Evolutionary conservation across 2,329 filamentous ascomycete species (phyloP), one percentile per base, ranked within the genome.

Genomic region (Curvularia verruculosa): DNA sequence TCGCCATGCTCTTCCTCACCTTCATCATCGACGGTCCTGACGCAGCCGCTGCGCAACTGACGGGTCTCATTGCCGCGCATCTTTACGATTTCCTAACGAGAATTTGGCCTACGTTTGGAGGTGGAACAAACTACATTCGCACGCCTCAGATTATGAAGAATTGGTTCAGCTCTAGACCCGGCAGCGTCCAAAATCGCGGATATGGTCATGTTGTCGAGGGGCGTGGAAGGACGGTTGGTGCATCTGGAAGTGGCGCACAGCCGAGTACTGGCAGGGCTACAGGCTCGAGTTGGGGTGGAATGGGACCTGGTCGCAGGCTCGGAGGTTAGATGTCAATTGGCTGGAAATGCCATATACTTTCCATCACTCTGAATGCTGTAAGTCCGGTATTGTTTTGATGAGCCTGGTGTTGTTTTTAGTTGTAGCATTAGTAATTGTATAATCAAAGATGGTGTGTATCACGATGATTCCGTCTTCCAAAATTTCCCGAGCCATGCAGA

Each of bases 61-160:
- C 86, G 31, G 95, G 95, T n/a, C 82, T 99, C 10, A 63, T 96
- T 41, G 91, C 93, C 12, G 93, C 93, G 4, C 95, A 99, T 75
- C 71, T 95, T 19, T 96, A 92, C 77, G 91, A 98, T 74, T 99
- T 98, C 72, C 77, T 97, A 48, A 92, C 90, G 2, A 85, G 91
- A 47, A 83, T 97, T 40, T 98, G 92, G 82, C 95, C 95, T 5
- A 87, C 90, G 53, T 95, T 95, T 72, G 94, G 92, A 29, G 90
- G 91, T 54, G 95, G 95, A 0, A 82, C 81, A 49, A 96, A 93
- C 71, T 83, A 89, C 47, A 82, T 97, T 34, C 81, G 83, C 13
- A 95, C 92, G 0, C 95, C 95, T 2, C 74, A 76, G 5, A 87
- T 92, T 64, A 78, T 98, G 56, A 87, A 85, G 57, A 83, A 83